Conservation (phyloP, 768 basidiomycete species). For the Leccinum imitatum region DNA sequence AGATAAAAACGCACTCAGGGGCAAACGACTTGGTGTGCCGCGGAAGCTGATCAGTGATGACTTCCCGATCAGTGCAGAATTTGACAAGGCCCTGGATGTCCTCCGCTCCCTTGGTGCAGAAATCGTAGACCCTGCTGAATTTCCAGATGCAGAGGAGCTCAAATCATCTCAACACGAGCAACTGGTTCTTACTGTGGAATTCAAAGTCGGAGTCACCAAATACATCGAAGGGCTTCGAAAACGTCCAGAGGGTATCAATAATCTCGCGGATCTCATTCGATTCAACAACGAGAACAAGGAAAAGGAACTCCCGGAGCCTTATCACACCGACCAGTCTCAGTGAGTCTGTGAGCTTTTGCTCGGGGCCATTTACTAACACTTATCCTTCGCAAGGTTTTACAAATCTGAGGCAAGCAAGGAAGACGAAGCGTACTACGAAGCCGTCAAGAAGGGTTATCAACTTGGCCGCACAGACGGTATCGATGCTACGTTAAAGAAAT, state of each 20-base stretch:
- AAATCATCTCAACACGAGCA: conserved; percentile 47
- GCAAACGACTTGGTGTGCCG: conserved; percentile 56
- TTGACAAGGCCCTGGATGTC: conserved; percentile 38
- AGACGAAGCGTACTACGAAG: conserved; percentile 39
- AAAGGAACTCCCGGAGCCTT: conserved; percentile 43
- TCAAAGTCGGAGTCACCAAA: conserved; percentile 57
- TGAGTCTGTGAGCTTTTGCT: conserved; percentile 12
- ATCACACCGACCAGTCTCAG: conserved; percentile 37
- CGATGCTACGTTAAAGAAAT: conserved; percentile 47
- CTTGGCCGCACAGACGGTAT: conserved; percentile 54
- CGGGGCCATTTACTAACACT: not conserved
- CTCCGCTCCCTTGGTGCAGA: conserved; percentile 43
- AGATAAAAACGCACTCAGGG: conserved; percentile 44
- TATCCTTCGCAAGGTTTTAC: conserved; percentile 18
- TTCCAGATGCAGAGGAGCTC: conserved; percentile 54
- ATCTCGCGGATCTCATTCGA: conserved; percentile 54
- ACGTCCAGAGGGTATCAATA: conserved; percentile 57
- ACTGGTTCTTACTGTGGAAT: conserved; percentile 52
- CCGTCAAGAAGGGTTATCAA: conserved; percentile 44
- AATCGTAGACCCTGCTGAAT: conserved; percentile 61
- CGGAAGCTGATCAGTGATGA: conserved; percentile 32
- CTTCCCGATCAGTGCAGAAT: conserved; percentile 33
- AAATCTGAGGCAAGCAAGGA: conserved; percentile 22
- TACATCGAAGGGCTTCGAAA: conserved; percentile 47
- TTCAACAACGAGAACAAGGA: conserved; percentile 54